These are phyloP conservation scores for Gamsiella multidivaricata DNA, from an alignment of 192 early-diverging fungal genomes.

Conservation along the genomic window DNA sequence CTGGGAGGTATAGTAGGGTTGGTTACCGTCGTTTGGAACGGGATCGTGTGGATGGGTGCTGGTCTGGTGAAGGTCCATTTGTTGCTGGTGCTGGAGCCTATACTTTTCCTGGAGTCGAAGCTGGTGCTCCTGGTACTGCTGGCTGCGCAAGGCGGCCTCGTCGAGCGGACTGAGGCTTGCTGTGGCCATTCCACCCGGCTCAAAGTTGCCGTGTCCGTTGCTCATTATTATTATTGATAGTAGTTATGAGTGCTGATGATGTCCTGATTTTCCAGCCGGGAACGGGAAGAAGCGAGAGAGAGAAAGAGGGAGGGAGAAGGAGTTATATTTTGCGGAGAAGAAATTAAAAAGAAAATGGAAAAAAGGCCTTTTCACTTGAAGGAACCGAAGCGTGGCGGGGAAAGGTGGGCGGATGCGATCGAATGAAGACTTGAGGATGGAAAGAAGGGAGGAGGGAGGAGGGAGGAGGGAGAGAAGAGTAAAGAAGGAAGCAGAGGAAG, in stretches of 20 bases:
- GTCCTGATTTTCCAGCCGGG: background rate
- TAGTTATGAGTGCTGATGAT: background rate
- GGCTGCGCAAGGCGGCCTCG: constrained; percentile 33
- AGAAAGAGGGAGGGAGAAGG: constrained; percentile 9
- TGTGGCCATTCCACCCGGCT: constrained; percentile 55
- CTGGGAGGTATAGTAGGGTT: constrained; percentile 47
- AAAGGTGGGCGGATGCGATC: background rate
- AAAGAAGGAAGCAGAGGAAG: background rate
- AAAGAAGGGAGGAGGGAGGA: background rate
- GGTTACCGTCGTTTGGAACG: constrained; percentile 25
- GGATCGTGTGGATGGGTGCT: constrained; percentile 48
- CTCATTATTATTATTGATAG: constrained; percentile 18
- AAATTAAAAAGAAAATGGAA: too few species aligned
- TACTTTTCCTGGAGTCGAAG: constrained; percentile 46
- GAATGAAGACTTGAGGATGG: background rate
- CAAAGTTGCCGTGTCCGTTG: constrained; percentile 54
- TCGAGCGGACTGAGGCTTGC: constrained; percentile 31
- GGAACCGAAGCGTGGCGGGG: too few species aligned
- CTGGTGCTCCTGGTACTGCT: constrained; percentile 41
- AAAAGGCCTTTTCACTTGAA: too few species aligned
- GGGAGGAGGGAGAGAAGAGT: background rate
- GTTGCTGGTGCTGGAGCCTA: constrained; percentile 34
- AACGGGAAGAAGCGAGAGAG: constrained; percentile 3
- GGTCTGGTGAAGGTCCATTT: constrained; percentile 21
- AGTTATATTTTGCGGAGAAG: too few species aligned